Conservation (phyloP, 2,329 filamentous ascomycete genomes). For the Aureobasidium sp. region DNA sequence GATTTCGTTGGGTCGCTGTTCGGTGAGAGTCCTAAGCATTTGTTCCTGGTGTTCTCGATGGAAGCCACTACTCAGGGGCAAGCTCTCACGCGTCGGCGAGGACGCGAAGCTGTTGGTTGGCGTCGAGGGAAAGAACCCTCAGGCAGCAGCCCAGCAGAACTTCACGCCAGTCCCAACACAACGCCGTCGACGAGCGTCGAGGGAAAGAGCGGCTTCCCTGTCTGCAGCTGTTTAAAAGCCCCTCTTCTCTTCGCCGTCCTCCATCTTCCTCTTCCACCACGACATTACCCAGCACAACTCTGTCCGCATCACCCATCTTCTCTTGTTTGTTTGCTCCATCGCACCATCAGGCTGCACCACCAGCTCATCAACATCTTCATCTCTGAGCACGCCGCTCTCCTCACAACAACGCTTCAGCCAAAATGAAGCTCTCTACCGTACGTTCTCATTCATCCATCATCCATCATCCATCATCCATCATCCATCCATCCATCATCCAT, state of each 20-base stretch:
- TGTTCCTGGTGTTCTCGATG: background rate
- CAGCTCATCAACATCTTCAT: background rate
- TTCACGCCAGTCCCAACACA: background rate
- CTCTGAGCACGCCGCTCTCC: background rate
- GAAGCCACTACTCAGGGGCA: background rate
- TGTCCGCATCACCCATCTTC: background rate
- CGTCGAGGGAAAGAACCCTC: background rate
- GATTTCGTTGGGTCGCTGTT: background rate
- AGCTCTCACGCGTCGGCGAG: background rate
- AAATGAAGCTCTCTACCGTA: slow-evolving; percentile 8
- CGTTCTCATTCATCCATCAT: background rate
- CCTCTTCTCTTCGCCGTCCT: background rate
- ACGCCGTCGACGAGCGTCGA: background rate
- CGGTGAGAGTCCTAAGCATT: background rate
- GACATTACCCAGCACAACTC: background rate
- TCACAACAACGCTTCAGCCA: background rate
- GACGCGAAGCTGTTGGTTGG: background rate
- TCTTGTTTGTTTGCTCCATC: background rate
- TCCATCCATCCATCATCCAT: background rate
- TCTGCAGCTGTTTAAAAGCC: background rate
- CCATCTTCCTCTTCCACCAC: background rate
- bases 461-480: background rate
- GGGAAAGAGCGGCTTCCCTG: background rate
- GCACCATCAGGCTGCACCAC: background rate
- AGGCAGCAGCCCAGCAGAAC: background rate